These are phyloP conservation scores for Aquilaria sinensis DNA, from an alignment of 345 rosid species.

Conservation along the genomic window DNA sequence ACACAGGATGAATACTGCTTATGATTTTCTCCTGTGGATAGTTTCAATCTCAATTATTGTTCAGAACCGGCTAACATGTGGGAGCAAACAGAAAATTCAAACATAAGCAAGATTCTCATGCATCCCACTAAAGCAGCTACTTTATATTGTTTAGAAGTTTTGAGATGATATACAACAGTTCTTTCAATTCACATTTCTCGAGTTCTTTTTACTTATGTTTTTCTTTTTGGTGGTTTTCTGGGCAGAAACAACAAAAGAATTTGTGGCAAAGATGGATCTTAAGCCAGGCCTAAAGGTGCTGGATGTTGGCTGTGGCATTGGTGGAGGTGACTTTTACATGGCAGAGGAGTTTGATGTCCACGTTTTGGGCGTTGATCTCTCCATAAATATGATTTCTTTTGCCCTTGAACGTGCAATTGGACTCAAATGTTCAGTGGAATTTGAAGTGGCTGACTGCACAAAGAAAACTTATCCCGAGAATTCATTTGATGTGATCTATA, in stretches of 20 bases:
- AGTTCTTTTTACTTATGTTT: no score
- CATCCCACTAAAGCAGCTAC: not conserved
- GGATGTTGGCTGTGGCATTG: slow-evolving; percentile 98
- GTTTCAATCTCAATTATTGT: not conserved
- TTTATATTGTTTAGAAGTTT: not conserved
- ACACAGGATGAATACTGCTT: no score
- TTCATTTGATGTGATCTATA: slow-evolving; percentile 89
- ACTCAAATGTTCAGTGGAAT: slow-evolving; percentile 79
- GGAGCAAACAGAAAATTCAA: not conserved
- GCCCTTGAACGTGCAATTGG: slow-evolving; percentile 95
- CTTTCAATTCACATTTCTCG: no score
- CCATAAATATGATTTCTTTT: slow-evolving; percentile 88
- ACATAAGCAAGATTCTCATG: not conserved
- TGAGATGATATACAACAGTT: not conserved
- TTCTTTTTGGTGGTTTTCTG: slow-evolving; percentile 9
- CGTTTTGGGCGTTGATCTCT: slow-evolving; percentile 92
- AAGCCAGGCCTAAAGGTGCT: slow-evolving; percentile 92
- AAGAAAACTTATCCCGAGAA: slow-evolving; percentile 70
- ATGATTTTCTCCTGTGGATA: no score
- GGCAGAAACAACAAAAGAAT: slow-evolving; percentile 94
- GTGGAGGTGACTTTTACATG: slow-evolving; percentile 99
- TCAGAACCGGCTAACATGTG: not conserved
- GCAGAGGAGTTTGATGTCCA: slow-evolving; percentile 81
- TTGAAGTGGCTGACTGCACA: slow-evolving; percentile 98
- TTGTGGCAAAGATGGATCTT: slow-evolving; percentile 78